These are phyloP conservation scores for Camellia granthamiana DNA, from an alignment of 148 eudicot genomes.

Conservation along the genomic window DNA sequence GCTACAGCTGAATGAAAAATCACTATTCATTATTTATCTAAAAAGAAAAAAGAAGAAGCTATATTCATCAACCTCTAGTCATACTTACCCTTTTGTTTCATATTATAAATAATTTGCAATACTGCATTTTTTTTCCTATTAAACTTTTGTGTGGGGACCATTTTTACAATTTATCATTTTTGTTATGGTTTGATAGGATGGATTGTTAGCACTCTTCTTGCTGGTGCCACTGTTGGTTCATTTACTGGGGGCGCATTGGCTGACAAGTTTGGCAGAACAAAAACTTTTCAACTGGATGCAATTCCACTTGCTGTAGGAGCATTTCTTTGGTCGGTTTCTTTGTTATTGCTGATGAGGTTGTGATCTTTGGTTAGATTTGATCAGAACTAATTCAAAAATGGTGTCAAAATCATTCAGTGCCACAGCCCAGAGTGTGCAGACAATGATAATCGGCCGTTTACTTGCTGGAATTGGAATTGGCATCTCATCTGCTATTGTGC, in stretches of 20 bases:
- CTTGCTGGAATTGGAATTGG: conserved; percentile 97
- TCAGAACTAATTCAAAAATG: conserved; percentile 17
- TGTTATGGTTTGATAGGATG: conserved; percentile 54
- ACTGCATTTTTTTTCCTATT: background rate
- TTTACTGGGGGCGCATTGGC: conserved; percentile 97
- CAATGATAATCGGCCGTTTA: conserved; percentile 86
- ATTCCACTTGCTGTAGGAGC: conserved; percentile 94
- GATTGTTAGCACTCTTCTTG: conserved; percentile 95
- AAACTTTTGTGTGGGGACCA: background rate
- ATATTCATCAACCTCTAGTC: background rate
- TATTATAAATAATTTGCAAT: background rate
- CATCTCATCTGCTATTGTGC: conserved; percentile 94
- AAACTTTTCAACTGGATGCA: conserved; percentile 79
- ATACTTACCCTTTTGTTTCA: background rate
- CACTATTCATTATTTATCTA: background rate
- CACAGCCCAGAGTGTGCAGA: conserved; percentile 70
- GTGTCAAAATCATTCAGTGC: conserved; percentile 48
- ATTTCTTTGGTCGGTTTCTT: conserved; percentile 65
- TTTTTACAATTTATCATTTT: background rate
- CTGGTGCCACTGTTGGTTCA: conserved; percentile 97
- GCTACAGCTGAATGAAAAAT: conserved; percentile 4
- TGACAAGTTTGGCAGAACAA: conserved; percentile 89
- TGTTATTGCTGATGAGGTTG: conserved; percentile 12
- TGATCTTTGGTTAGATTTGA: conserved; percentile 5
- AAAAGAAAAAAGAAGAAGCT: too few relatives aligned